Evolutionary conservation across 2,329 filamentous ascomycete species (phyloP), one percentile per base, ranked within the genome.

Genomic region (Helotiales sp.): DNA sequence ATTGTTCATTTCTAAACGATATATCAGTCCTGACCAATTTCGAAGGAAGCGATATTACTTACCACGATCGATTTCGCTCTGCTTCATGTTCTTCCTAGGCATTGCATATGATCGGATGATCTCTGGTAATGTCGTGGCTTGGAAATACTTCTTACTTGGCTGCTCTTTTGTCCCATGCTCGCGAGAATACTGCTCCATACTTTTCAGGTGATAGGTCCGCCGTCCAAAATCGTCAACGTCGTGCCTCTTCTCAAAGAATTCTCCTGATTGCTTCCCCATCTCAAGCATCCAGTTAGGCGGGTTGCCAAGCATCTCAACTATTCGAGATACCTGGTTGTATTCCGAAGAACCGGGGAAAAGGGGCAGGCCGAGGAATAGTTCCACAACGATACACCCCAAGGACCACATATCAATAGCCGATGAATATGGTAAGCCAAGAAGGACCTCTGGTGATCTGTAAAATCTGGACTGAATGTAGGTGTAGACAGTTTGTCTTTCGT

Each of bases 361-460:
- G 0, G 96, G 96, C 59, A 99, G 84, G 54, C 96, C 96, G 1
- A 99, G 85, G 84, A 99, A 99, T 20, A 99, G 85, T 80, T 99
- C 96, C 26, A 99, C 96, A 17, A 99, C 95, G 73, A 99, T 99
- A 80, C 96, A 99, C 63, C 96, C 96, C 52, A 99, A 83, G 4
- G 96, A 99, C 96, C 96, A 99, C 95, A 99, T 99, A 77, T 99
- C 96, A 76, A 99, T 99, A 50, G 96, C 96, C 4, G 96, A 97
- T 15, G 96, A 98, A 79, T 99, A 99, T 68, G 96, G 96, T 57
- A 99, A 82, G 3, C 96, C 96, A n/a, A 99, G 84, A 43, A 99
- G 81, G 13, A 99, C 96, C 79, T 99, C 96, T 0, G 96, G 96
- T 0, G 96, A 99, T 71, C 96, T 90, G 81, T 99, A 99, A 81